Evolutionary conservation across 768 basidiomycete genomes (phyloP).

Genomic region (Hygrophorus pudorinus): DNA sequence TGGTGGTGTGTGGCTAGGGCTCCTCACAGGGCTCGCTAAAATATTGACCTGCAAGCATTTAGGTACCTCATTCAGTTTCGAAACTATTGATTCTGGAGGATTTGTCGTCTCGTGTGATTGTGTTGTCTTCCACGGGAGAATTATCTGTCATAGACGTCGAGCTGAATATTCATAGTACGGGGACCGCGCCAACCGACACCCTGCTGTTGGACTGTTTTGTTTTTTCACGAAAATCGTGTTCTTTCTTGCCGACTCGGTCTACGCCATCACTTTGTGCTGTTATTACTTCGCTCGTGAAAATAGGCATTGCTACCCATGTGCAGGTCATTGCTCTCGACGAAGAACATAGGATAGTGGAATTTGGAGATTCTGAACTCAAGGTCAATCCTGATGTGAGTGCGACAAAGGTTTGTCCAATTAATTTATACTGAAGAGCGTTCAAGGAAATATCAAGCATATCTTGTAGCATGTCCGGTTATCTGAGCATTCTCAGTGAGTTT

Average conservation of each 20-base stretch:
- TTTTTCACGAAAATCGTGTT: slow-evolving; percentile 18
- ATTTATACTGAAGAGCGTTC: slow-evolving; percentile 4
- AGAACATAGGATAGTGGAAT: slow-evolving; percentile 20
- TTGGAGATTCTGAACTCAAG: slow-evolving; percentile 20
- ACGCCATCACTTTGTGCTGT: slow-evolving; percentile 15
- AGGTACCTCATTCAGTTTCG: slow-evolving; percentile 36
- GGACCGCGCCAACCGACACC: slow-evolving; percentile 8
- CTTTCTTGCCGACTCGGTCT: slow-evolving; percentile 18
- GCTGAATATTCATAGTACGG: slow-evolving; percentile 15
- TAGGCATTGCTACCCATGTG: slow-evolving; percentile 16
- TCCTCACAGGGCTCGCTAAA: not conserved
- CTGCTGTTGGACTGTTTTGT: slow-evolving; percentile 19
- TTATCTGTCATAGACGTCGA: slow-evolving; percentile 22
- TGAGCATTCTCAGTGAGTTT: slow-evolving; percentile 41
- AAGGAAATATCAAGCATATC: slow-evolving; percentile 31
- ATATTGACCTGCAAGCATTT: slow-evolving; percentile 9
- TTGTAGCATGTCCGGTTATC: slow-evolving; percentile 36
- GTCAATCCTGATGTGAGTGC: slow-evolving; percentile 22
- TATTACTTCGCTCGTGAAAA: slow-evolving; percentile 16
- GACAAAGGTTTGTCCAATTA: not conserved
- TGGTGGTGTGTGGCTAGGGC: slow-evolving; percentile 29
- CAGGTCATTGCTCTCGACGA: slow-evolving; percentile 24
- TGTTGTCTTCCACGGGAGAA: slow-evolving; percentile 21
- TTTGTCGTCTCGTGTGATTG: slow-evolving; percentile 16
- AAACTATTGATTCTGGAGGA: slow-evolving; percentile 17